Evolutionary conservation across 2,329 filamentous ascomycete genomes (phyloP).

Genomic region (Alternaria alternata): DNA sequence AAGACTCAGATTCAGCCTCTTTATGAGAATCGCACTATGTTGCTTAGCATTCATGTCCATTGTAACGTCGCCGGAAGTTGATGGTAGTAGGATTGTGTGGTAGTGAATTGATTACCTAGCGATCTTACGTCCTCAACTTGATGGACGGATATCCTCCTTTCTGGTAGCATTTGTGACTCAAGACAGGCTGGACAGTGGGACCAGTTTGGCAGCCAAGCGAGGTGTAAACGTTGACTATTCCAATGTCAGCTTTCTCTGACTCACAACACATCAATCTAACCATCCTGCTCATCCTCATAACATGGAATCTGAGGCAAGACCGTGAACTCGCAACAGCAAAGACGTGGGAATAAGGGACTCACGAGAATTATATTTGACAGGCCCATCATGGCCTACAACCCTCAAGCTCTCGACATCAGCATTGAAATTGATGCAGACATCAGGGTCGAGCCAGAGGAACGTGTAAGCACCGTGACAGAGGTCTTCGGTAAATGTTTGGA

Average conservation of each 20-base stretch:
- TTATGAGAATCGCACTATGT: not conserved
- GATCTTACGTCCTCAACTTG: not conserved
- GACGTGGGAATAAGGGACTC: not conserved
- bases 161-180: not conserved
- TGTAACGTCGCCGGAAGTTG: accelerated
- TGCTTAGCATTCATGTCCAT: not conserved
- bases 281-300: accelerated
- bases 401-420: not conserved
- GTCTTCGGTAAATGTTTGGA: not conserved
- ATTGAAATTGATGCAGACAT: not conserved
- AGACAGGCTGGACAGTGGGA: not conserved
- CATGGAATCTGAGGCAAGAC: accelerated
- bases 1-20: not conserved
- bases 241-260: not conserved
- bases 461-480: not conserved
- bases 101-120: not conserved
- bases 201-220: not conserved
- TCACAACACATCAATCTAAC: not conserved
- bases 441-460: not conserved
- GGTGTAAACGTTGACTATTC: not conserved
- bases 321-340: not conserved
- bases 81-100: not conserved
- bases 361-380: not conserved
- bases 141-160: not conserved
- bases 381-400: not conserved